Evolutionary conservation across 2,329 filamentous ascomycete species (phyloP).

Genomic region (Acarospora socialis): DNA sequence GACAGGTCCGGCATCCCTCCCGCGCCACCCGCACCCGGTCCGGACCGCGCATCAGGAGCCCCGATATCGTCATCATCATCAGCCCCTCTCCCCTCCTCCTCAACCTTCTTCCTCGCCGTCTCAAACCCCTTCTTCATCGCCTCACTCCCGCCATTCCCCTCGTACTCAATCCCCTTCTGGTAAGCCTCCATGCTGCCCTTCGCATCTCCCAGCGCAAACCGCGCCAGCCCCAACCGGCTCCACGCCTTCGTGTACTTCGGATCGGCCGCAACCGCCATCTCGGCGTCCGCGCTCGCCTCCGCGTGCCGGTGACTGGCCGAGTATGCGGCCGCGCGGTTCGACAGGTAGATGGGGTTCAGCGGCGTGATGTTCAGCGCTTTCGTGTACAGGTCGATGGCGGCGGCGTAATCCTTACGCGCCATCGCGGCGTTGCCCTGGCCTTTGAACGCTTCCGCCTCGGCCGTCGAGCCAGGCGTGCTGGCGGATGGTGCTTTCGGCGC

Average conservation of each 20-base stretch:
- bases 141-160: conserved; percentile 86
- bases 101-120: conserved; percentile 76
- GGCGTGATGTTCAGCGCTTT: conserved; percentile 70
- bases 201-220: conserved; percentile 81
- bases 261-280: conserved; percentile 76
- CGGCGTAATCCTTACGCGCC: conserved; percentile 77
- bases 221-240: conserved; percentile 81
- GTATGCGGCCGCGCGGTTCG: conserved; percentile 91
- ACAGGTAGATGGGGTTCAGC: conserved; percentile 88
- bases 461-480: conserved; percentile 32
- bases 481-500: conserved; percentile 14
- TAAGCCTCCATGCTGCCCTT: conserved; percentile 92
- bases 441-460: conserved; percentile 79
- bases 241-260: conserved; percentile 95
- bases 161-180: conserved; percentile 77
- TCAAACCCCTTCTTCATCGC: conserved; percentile 96
- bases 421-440: conserved; percentile 86
- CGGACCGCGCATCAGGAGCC: conserved; percentile 21
- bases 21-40: conserved; percentile 30
- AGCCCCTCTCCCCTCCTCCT: conserved; percentile 53
- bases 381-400: conserved; percentile 76
- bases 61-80: conserved; percentile 36
- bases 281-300: conserved; percentile 72
- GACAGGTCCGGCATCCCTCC: conserved; percentile 59
- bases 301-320: conserved; percentile 73